Evolutionary conservation across 2,329 filamentous ascomycete species (phyloP), one percentile per base, ranked within the genome.

Genomic region (Ceratocystis harringtonii): DNA sequence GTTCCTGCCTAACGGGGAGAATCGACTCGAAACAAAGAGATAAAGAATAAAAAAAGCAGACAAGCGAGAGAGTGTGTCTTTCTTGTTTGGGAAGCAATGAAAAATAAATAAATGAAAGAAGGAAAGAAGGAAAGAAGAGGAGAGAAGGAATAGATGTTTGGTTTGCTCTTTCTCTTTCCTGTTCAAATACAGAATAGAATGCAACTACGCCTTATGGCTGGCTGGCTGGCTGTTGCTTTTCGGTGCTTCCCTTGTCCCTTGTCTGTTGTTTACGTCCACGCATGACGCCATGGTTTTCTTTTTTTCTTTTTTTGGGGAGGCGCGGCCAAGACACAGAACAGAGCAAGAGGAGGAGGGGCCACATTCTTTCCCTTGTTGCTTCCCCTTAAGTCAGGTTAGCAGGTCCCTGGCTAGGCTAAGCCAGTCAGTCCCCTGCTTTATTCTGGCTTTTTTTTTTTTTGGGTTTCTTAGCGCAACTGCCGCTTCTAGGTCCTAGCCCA

Each of bases 221-320:
- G 17, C n/a, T n/a, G 4, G 60, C n/a, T 44, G 41, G 60, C 12
- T 62, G 41, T 15, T 28, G 60, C 25, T 45, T 28, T 41, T 61
- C 41, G n/a, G 10, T 61, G 15, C 57, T 61, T 8, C 32, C 19
- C 36, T 41, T 61, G 17, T 52, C n/a, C 30, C 25, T 30, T 19
- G 55, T 58, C 30, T 58, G 6, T 30, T 19, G 55, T 58, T 58
- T 58, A n/a, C 25, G 25, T 36, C 32, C 32, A 36, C 55, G 55
- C 55, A 58, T 58, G 55, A 58, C 60, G 60, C 36, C 60, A 44
- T 61, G 60, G 58, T 36, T 44, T 32, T 30, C 15, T 22, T 36
- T 61, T n/a, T 48, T 17, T 45, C n/a, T 45, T 30, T 62, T 45
- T 48, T 48, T n/a, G 7, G 45, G 17, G 28, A 28, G 45, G 45